Percentiles rank a stretch among this genome's conserved stretches.
These are phyloP conservation scores for Zygosaccharomyces pseudobailii DNA, from an alignment of 1,139 yeast species.

Conservation along the genomic window DNA sequence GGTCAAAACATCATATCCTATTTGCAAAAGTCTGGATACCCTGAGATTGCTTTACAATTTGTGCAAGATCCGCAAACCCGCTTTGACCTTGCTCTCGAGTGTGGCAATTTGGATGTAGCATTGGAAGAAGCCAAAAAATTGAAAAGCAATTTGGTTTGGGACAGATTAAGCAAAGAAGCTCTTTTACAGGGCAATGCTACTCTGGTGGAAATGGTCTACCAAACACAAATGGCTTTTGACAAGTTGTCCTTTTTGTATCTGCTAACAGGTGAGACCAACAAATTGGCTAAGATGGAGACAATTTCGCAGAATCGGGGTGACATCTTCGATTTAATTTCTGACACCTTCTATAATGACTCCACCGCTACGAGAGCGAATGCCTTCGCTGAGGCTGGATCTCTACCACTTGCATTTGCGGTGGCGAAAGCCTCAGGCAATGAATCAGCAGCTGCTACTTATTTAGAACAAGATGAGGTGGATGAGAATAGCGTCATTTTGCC, in stretches of 20 bases:
- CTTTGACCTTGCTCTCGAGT: slow-evolving; percentile 91
- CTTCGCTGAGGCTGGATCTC: slow-evolving; percentile 71
- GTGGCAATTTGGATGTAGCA: slow-evolving; percentile 87
- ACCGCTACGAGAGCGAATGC: slow-evolving; percentile 71
- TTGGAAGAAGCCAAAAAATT: slow-evolving; percentile 79
- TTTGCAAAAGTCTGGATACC: slow-evolving; percentile 91
- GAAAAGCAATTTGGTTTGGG: slow-evolving; percentile 70
- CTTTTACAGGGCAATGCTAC: slow-evolving; percentile 83
- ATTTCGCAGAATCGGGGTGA: slow-evolving; percentile 91
- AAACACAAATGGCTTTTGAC: slow-evolving; percentile 81
- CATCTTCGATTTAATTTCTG: slow-evolving; percentile 72
- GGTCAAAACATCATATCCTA: slow-evolving; percentile 97
- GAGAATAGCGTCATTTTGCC: slow-evolving; percentile 68
- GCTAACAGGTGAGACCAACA: slow-evolving; percentile 70
- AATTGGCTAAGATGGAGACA: slow-evolving; percentile 76
- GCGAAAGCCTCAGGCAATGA: slow-evolving; percentile 84
- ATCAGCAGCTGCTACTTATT: slow-evolving; percentile 65
- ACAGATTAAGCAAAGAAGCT: slow-evolving; percentile 79
- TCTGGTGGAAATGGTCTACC: slow-evolving; percentile 82
- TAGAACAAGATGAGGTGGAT: slow-evolving; percentile 61
- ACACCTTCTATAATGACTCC: slow-evolving; percentile 73
- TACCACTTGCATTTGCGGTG: slow-evolving; percentile 87
- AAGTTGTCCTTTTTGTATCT: slow-evolving; percentile 85
- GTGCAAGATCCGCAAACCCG: slow-evolving; percentile 95
- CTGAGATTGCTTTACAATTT: slow-evolving; percentile 90